A percentile compares a stretch with the other conserved stretches of the same genome.
These are phyloP conservation scores for Penicillium tannophilum DNA, from an alignment of 495 filamentous ascomycete species.

Conservation along the genomic window DNA sequence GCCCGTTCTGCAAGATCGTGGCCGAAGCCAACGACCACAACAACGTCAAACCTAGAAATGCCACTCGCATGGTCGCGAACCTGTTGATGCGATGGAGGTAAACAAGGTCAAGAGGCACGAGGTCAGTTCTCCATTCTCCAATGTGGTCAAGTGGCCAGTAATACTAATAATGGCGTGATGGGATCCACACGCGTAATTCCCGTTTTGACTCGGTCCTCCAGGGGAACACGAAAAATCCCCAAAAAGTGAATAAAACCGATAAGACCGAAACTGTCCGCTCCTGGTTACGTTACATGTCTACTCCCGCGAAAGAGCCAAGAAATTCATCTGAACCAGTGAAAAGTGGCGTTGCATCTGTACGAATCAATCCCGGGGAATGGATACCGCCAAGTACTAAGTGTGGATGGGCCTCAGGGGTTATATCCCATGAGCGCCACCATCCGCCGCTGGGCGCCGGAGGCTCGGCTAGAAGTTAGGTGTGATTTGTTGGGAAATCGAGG, in stretches of 20 bases:
- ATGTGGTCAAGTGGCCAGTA: slow-evolving; percentile 21
- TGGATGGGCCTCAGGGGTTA: neutral
- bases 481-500: neutral
- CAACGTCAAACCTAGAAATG: slow-evolving; percentile 9
- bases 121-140: slow-evolving; percentile 1
- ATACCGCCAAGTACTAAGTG: neutral
- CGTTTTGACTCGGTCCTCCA: neutral
- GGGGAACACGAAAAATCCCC: neutral
- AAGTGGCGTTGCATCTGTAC: neutral
- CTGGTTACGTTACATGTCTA: neutral
- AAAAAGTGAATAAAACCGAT: neutral
- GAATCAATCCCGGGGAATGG: slow-evolving; percentile 1
- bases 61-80: slow-evolving; percentile 20
- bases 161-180: slow-evolving; percentile 23
- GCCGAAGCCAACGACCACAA: slow-evolving; percentile 29
- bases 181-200: slow-evolving; percentile 7
- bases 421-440: neutral
- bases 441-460: neutral
- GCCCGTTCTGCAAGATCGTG: slow-evolving; percentile 67
- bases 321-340: neutral
- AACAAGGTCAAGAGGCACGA: slow-evolving; percentile 4
- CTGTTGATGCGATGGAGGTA: slow-evolving; percentile 6
- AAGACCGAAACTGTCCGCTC: neutral
- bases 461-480: neutral
- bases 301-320: neutral